Evolutionary conservation across 768 basidiomycete species (phyloP), one percentile per base, ranked within the genome.

Genomic region (Calvatia gigantea): DNA sequence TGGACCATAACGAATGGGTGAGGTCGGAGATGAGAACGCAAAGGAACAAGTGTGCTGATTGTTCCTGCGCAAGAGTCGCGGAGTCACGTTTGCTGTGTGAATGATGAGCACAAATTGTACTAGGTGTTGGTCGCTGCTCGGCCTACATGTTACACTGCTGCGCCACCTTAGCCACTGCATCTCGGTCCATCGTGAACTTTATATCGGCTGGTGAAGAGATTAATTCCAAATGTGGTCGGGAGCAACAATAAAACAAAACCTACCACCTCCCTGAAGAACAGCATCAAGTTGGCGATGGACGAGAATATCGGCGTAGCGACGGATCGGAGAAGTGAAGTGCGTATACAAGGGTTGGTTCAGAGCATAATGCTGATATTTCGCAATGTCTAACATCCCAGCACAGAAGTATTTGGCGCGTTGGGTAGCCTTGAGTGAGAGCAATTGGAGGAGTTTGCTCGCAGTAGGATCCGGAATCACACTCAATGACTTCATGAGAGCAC

Each of bases 381-480:
- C 93, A 65, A 99, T 99, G 70, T 99, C 97, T 62, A 99, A 77
- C 96, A 98, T 98, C 60, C 97, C 97, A 23, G 94, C 84, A 67
- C 97, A 99, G 85, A 98, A 98, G 73, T 99, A 99, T 70, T 94
- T 95, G 62, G 97, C 93, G 49, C 87, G 83, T 57, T 93, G 89
- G 58, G 94, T 98, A n/a, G 94, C 88, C 71, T 97, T 97, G 69
- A 83, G 85, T 14, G 86, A 85, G 38, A 98, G 76, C 31, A 97
- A 67, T 69, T 94, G 86, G 8, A 99, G 75, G n/a, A 94, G 78
- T 47, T 82, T 74, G 54, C 85, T 86, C 55, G 87, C 87, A 50
- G 85, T 84, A 6, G 86, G 83, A 59, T 95, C 84, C 37, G 78
- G 65, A 58, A 98, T 79, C 6, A 76, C 72, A n/a, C 88, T 74